Base-by-base conservation (phyloP, 1,284 basidiomycete species). In the Cerioporus squamosus region DNA sequence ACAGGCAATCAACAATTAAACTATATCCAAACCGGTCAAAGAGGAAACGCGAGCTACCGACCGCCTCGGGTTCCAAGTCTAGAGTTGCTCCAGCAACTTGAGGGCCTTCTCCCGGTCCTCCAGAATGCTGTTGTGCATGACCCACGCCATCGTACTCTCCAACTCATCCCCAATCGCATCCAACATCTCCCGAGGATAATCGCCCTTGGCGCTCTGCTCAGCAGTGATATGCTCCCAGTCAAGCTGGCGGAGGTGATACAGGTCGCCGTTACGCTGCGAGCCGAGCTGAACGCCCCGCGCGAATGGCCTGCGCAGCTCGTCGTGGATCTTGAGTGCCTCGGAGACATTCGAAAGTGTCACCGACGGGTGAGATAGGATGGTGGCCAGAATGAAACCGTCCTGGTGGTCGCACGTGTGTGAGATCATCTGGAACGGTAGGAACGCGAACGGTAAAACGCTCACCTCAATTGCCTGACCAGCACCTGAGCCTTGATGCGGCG, bases 401-500 rank as follows among this genome's bases (percentile, higher is more conserved):
- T 20, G n/a, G n/a, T n/a, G 22, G 29, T 10, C 9, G 40, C 14
- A 43, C 40, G 40, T 5, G 22, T 43, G 40, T 43, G 9, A 3
- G 39, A 44, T 39, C 5, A 5, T 24, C 3, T 40, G 22, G n/a
- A 24, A 5, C 49, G 20, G 39, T 12, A 14, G 14, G n/a, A 15
- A 18, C 29, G 33, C 22, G 23, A 8, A 48, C 2, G 6, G 15
- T 9, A 9, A 20, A 20, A 18, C 1, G 29, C 54, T 24, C 38
- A 74, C 74, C 67, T 77, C 77, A 44, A 78, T 72, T 0, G 74
- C 76, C 63, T 79, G 77, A 0, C 77, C 75, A 7, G 71, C 77
- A 10, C 77, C 76, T 18, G 77, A 73, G 1, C 73, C 75, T 60
- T 75, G 74, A 59, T 74, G 70, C 0, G 76, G 76, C 4, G 73